Evolutionary conservation across 1,284 basidiomycete genomes (phyloP), one percentile per base, ranked within the genome.

Genomic region (Marasmius sp.): DNA sequence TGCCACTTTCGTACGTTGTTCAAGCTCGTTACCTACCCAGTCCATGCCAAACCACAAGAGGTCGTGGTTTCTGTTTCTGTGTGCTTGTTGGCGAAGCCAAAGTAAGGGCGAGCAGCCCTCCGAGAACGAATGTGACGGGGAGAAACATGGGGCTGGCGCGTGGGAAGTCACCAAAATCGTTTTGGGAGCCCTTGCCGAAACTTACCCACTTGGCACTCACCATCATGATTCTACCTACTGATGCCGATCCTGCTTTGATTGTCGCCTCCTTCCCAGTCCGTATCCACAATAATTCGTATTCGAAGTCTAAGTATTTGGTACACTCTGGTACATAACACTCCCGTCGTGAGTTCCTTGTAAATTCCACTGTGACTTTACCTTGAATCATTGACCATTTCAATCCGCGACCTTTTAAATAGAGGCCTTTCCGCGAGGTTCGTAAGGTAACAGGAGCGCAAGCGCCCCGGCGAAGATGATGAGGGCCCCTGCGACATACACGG

Each of bases 41-140:
- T 6, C 97, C 97, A 76, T 99, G 97, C 97, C 96, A 98, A 62
- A 98, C 79, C 39, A 97, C 96, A 45, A 98, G 80, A 1, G 94
- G 92, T 38, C 91, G 82, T 34, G 72, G 72, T 3, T 63, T 47
- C 27, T 27, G 27, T 27, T 2, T 53, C 55, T 8, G 52, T 39
- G 22, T 47, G 16, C 20, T 47, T 10, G 16, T 16, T 6, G 62
- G 56, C 8, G 61, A 57, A 12, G 68, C 66, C 56, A 62, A 47
- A 49, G 60, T 53, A 49, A 53, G 58, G 39, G 37, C 27, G 7
- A 58, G 34, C 12, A 38, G n/a, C 33, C 11, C 33, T 8, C 9
- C 39, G 54, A 27, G 20, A 56, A 56, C 27, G 27, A 27, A 27
- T 27, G 27, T 33, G 36, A 56, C 8, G 22, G 22, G 36, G 54